phyloP scores from a whole-genome alignment of 495 filamentous ascomycete species.

The Rhypophila decipiens region DNA sequence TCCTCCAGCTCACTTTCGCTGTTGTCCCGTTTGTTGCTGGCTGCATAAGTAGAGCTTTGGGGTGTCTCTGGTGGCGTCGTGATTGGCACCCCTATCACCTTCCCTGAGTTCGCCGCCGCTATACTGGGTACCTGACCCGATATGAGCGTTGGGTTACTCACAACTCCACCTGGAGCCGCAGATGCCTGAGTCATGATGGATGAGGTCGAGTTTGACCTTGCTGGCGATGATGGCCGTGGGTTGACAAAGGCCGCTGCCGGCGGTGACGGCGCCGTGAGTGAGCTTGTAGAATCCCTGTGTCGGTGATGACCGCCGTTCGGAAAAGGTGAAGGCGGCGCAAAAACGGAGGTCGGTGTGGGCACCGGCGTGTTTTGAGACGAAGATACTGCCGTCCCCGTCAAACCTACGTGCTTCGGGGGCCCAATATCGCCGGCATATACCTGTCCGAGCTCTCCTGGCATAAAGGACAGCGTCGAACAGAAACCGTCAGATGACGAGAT shows the following conservation, averaged over 20 bases:
- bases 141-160: constrained; percentile 75
- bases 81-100: constrained; percentile 48
- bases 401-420: constrained; percentile 39
- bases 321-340: constrained; percentile 53
- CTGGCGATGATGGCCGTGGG: constrained; percentile 63
- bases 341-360: constrained; percentile 56
- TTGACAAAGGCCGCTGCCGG: constrained; percentile 41
- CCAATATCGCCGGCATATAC: constrained; percentile 65
- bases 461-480: constrained; percentile 85
- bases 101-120: constrained; percentile 59
- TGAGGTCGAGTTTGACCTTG: constrained; percentile 77
- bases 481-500: constrained; percentile 98
- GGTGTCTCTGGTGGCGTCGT: constrained; percentile 82
- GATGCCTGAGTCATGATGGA: constrained; percentile 65
- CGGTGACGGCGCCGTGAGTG: constrained; percentile 52
- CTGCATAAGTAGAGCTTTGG: constrained; percentile 40
- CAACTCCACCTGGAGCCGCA: constrained; percentile 21
- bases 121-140: constrained; percentile 68
- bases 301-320: constrained; percentile 37
- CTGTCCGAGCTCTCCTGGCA: constrained; percentile 80
- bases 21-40: constrained; percentile 54
- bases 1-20: constrained; percentile 47
- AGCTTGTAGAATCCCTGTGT: constrained; percentile 42
- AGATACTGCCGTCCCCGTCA: constrained; percentile 32
- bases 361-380: constrained; percentile 56